Evolutionary conservation across 805 yeast species (phyloP), one percentile per base, ranked within the genome.

Genomic region (Torulaspora microellipsoides): DNA sequence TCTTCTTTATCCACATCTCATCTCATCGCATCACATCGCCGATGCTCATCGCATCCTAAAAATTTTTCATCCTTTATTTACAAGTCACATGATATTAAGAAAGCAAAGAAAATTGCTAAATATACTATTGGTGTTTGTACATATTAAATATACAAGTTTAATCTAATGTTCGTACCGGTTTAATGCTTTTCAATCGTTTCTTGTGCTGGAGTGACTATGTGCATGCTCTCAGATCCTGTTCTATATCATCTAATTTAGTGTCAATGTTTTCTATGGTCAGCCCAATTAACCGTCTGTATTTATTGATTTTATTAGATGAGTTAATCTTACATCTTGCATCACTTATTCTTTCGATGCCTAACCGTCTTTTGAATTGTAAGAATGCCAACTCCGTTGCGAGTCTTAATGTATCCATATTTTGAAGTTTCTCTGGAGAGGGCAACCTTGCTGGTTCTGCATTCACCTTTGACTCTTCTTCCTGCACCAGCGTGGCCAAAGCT

Each of bases 241-340:
- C 88, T 34, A 91, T 85, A 15, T 91, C 96, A 52, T 85, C 91
- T 39, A 91, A 71, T 46, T 88, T 72, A 27, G 85, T 83, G 52
- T 83, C 87, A 45, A 91, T 82, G 47, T 85, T 93, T 47, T 86
- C 95, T 15, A 81, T 73, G 38, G 81, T 78, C 42, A 88, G 72
- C 2, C 87, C 95, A 60, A 93, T 81, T 48, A 91, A 71, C 56
- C 80, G 80, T 50, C 95, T 74, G 68, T 91, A 84, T 60, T 87
- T 88, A 55, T 79, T 76, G 78, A 86, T 82, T 61, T 81, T 83
- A 27, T 68, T 70, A 11, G 75, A 69, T 2, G 58, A 38, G 62
- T 71, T 76, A 31, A 74, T 62, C 28, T 69, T 73, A 15, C 65
- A 62, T 12, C 71, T 71, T 0, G 75, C 73, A 54, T 73, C 70